A percentile compares a stretch with the other conserved stretches of the same genome.
Conservation (phyloP, 306 rosid species). For the Sechiopsis laciniata region DNA sequence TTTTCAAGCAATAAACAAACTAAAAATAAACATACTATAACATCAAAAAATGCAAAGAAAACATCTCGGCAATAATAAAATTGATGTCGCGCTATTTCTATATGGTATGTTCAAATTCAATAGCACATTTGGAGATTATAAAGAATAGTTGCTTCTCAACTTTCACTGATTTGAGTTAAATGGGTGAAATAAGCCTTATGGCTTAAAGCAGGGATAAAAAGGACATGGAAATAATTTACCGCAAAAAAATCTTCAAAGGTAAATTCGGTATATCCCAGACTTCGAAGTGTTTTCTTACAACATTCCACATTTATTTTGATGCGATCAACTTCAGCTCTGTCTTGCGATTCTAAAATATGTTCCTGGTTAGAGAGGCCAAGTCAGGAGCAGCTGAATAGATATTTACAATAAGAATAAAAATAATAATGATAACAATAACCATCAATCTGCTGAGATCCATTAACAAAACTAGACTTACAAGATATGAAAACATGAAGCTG, state of each 20-base stretch:
- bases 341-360: constrained; percentile 76
- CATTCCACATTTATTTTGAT: constrained; percentile 62
- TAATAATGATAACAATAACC: too few species aligned
- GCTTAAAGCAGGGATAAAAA: neutral
- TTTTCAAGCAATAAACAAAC: neutral
- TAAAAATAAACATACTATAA: neutral
- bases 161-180: neutral
- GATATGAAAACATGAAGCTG: constrained; percentile 90
- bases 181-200: constrained; percentile 3
- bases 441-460: constrained; percentile 24
- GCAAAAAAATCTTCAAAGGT: constrained; percentile 93
- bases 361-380: constrained; percentile 42
- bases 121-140: neutral
- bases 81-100: neutral
- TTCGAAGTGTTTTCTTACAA: constrained; percentile 77
- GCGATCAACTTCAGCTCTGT: constrained; percentile 68
- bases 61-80: neutral
- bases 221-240: constrained; percentile 36
- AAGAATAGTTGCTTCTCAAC: neutral
- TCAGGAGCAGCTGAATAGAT: constrained; percentile 24
- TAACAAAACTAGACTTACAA: constrained; percentile 44
- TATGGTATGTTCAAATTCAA: constrained; percentile 1
- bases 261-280: constrained; percentile 81
- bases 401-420: constrained; percentile 14
- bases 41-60: neutral